These are phyloP conservation scores for Tephrocybe sp. DNA, from an alignment of 768 basidiomycete genomes.

Conservation along the genomic window DNA sequence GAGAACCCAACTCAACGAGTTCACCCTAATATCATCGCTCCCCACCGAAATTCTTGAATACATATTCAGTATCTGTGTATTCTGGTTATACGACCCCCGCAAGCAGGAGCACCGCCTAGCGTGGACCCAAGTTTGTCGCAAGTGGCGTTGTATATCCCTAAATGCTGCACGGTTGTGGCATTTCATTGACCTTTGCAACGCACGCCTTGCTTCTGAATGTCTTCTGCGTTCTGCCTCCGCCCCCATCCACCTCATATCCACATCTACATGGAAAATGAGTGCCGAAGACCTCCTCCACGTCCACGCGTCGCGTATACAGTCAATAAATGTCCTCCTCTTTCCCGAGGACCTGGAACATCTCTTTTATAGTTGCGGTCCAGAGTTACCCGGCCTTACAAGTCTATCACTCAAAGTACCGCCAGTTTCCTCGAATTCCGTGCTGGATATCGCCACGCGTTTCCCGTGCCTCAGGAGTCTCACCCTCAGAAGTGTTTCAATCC, in stretches of 20 bases:
- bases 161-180: conserved; percentile 39
- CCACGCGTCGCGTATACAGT: conserved; percentile 29
- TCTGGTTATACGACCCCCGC: conserved; percentile 31
- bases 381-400: conserved; percentile 26
- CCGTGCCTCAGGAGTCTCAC: conserved; percentile 31
- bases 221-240: conserved; percentile 33
- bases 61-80: conserved; percentile 37
- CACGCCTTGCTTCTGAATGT: conserved; percentile 32
- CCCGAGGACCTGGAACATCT: conserved; percentile 32
- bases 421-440: conserved; percentile 22
- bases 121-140: conserved; percentile 41
- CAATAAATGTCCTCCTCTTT: conserved; percentile 37
- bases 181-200: conserved; percentile 36
- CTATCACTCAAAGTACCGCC: conserved; percentile 36
- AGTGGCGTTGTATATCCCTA: conserved; percentile 36
- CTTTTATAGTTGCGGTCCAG: conserved; percentile 26
- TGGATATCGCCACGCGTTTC: conserved; percentile 20
- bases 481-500: conserved; percentile 34
- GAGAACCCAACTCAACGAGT: conserved; percentile 26
- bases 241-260: conserved; percentile 34
- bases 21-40: conserved; percentile 29
- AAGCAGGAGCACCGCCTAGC: conserved; percentile 32
- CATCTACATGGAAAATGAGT: conserved; percentile 26
- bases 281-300: conserved; percentile 22
- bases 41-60: conserved; percentile 41